Conservation (phyloP, 2,329 filamentous ascomycete genomes). For the Cladosporium sp. region DNA sequence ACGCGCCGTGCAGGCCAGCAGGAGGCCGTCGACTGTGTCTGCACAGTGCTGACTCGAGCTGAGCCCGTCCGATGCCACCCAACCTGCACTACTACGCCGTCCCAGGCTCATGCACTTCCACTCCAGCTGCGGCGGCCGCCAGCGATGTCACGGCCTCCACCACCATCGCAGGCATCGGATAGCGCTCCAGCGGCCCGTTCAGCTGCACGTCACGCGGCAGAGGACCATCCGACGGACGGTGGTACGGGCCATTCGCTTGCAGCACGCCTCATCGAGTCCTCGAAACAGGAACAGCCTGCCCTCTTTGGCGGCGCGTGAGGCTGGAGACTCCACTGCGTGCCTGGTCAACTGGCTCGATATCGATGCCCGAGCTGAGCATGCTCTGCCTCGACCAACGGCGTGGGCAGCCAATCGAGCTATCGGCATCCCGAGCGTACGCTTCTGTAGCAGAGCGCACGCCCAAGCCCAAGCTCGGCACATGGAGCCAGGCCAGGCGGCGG, state of each 20-base stretch:
- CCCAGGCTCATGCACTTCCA: too few species aligned
- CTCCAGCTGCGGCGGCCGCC: neutral
- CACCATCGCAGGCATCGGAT: neutral
- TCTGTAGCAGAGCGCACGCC: neutral
- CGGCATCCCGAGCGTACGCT: neutral
- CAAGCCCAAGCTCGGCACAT: neutral
- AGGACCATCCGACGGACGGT: neutral
- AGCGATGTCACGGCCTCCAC: neutral
- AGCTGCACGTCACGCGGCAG: slow-evolving; percentile 8
- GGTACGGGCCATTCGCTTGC: neutral
- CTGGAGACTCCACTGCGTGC: neutral
- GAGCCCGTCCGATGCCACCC: too few species aligned
- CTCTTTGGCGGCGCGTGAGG: neutral
- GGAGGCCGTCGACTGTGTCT: neutral
- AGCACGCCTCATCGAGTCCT: neutral
- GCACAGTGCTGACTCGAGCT: too few species aligned
- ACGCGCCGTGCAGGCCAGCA: neutral
- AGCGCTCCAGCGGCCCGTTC: neutral
- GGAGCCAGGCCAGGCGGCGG: neutral
- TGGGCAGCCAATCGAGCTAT: neutral
- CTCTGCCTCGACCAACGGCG: neutral
- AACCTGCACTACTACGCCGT: too few species aligned
- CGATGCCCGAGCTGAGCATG: neutral
- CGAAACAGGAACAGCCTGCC: neutral
- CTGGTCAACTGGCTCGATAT: neutral